A percentile compares a stretch with the other conserved stretches of the same genome.
These are phyloP conservation scores for Ogataea ganodermae DNA, from an alignment of 805 yeast species.

Conservation along the genomic window DNA sequence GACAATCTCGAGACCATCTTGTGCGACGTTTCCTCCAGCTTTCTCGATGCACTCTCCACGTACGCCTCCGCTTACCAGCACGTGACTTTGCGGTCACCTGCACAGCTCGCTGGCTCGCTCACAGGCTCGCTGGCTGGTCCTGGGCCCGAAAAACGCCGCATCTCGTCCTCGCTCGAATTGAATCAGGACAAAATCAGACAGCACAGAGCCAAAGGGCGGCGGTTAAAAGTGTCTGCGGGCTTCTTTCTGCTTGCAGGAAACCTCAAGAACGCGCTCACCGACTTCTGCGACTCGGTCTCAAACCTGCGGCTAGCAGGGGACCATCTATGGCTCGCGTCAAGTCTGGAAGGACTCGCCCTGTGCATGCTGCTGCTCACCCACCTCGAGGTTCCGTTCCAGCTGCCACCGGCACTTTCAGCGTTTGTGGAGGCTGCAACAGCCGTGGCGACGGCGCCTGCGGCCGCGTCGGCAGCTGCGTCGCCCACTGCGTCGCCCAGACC, in stretches of 20 bases:
- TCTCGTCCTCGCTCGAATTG: slow-evolving; percentile 34
- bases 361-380: slow-evolving; percentile 61
- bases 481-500: slow-evolving; percentile 50
- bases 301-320: slow-evolving; percentile 66
- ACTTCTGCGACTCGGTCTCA: slow-evolving; percentile 72
- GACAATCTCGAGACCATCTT: slow-evolving; percentile 58
- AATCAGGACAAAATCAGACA: slow-evolving; percentile 37
- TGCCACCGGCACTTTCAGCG: slow-evolving; percentile 39
- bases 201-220: slow-evolving; percentile 66
- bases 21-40: slow-evolving; percentile 69
- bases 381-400: slow-evolving; percentile 52
- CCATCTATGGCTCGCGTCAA: slow-evolving; percentile 83
- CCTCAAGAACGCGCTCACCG: slow-evolving; percentile 64
- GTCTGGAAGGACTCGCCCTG: slow-evolving; percentile 79
- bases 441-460: slow-evolving; percentile 20
- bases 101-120: slow-evolving; percentile 25
- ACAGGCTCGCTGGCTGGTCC: slow-evolving; percentile 3
- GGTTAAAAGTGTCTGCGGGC: slow-evolving; percentile 72
- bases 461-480: slow-evolving; percentile 27
- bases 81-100: slow-evolving; percentile 83
- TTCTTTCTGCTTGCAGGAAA: slow-evolving; percentile 82
- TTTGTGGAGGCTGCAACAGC: slow-evolving; percentile 31
- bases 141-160: slow-evolving; percentile 26
- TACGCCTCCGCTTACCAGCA: slow-evolving; percentile 76
- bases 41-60: slow-evolving; percentile 62